phyloP scores from a whole-genome alignment of 1,284 basidiomycete species.

The Heliocybe sulcata region DNA sequence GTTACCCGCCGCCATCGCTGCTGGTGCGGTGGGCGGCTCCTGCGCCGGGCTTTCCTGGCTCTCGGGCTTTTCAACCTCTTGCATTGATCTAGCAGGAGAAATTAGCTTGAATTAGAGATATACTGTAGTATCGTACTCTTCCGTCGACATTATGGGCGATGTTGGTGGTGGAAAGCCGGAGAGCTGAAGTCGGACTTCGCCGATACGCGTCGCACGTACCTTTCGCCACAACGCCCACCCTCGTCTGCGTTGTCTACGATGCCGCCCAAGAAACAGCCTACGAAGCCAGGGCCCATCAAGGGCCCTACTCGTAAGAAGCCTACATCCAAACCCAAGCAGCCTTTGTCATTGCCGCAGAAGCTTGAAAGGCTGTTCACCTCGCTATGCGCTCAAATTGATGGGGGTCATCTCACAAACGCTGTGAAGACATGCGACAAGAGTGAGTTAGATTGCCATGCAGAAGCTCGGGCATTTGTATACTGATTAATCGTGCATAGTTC shows the following conservation, averaged over 20 bases:
- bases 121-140: constrained; percentile 31
- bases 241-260: constrained; percentile 2
- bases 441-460: constrained; percentile 27
- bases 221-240: constrained; percentile 4
- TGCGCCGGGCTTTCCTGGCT: constrained; percentile 14
- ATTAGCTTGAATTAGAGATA: background rate
- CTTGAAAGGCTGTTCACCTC: constrained; percentile 71
- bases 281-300: background rate
- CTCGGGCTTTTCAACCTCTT: constrained; percentile 11
- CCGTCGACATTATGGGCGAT: constrained; percentile 39
- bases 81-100: constrained; percentile 12
- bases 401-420: constrained; percentile 73
- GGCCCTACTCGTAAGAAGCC: constrained; percentile 1
- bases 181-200: constrained; percentile 1
- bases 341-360: constrained; percentile 48
- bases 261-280: constrained; percentile 9
- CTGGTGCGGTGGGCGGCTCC: constrained; percentile 16
- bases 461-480: constrained; percentile 7
- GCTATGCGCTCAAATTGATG: constrained; percentile 78
- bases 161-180: constrained; percentile 10
- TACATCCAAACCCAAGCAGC: constrained; percentile 31
- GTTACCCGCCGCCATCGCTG: constrained; percentile 18
- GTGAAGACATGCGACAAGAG: constrained; percentile 88
- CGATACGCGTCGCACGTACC: constrained; percentile 5
- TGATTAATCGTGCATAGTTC: constrained; percentile 38